Percentiles rank a stretch among this genome's conserved stretches.
These are phyloP conservation scores for Vitis hybrid DNA, from an alignment of 177 flowering plant genomes.

Conservation along the genomic window DNA sequence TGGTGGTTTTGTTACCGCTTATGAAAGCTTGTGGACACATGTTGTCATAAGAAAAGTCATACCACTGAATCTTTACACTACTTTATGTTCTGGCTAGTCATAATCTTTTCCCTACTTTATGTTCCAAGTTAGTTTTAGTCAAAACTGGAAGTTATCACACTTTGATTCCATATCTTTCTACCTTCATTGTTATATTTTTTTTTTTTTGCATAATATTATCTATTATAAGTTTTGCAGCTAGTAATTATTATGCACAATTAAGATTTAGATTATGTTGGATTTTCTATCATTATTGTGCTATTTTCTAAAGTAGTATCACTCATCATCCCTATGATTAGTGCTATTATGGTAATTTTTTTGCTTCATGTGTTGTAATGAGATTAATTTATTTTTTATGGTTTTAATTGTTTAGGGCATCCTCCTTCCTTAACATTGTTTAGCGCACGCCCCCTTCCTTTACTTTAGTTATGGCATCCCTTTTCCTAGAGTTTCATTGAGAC, in stretches of 20 bases:
- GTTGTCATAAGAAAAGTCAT: slow-evolving; percentile 77
- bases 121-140: slow-evolving; percentile 37
- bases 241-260: background rate
- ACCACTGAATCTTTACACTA: slow-evolving; percentile 77
- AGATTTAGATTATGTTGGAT: background rate
- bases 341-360: background rate
- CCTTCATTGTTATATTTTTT: background rate
- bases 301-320: background rate
- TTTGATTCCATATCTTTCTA: background rate
- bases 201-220: too few relatives aligned
- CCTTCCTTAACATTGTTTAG: too few relatives aligned
- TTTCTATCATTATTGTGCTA: background rate
- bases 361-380: background rate
- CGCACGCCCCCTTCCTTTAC: too few relatives aligned
- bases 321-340: background rate
- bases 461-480: too few relatives aligned
- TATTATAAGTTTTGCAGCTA: background rate
- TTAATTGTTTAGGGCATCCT: too few relatives aligned
- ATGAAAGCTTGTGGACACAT: slow-evolving; percentile 73
- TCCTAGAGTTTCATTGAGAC: too few relatives aligned
- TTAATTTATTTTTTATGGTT: too few relatives aligned
- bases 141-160: background rate
- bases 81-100: slow-evolving; percentile 61
- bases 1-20: slow-evolving; percentile 61
- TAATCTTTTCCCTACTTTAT: too few relatives aligned